A percentile compares a stretch with the other conserved stretches of the same genome.
These are phyloP conservation scores for Aspergillus incahuasiensis DNA, from an alignment of 495 filamentous ascomycete genomes.

Conservation along the genomic window DNA sequence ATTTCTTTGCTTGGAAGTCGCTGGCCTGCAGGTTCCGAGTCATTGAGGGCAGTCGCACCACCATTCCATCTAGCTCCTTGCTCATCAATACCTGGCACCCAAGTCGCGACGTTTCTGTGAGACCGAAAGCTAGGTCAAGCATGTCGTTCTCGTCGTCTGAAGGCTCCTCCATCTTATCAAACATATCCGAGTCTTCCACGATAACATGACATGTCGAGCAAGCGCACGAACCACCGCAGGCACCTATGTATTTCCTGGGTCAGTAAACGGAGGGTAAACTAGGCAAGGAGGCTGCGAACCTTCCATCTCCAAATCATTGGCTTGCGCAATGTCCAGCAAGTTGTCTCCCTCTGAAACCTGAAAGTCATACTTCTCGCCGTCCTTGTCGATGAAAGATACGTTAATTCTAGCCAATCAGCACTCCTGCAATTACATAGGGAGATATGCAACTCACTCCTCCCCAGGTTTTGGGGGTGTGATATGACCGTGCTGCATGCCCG, in stretches of 20 bases:
- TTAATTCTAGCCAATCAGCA: conserved; percentile 57
- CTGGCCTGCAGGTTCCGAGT: conserved; percentile 94
- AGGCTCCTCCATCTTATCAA: conserved; percentile 88
- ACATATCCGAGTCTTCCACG: conserved; percentile 74
- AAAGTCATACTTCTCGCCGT: conserved; percentile 67
- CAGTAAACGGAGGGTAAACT: not conserved
- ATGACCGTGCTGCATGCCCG: conserved; percentile 65
- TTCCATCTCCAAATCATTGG: conserved; percentile 96
- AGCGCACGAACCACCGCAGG: conserved; percentile 92
- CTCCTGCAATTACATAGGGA: not conserved
- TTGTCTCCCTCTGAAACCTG: conserved; percentile 85
- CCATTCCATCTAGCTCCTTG: conserved; percentile 80
- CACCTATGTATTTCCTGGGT: conserved; percentile 45
- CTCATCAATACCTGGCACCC: conserved; percentile 93
- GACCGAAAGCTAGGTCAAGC: conserved; percentile 91
- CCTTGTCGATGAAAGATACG: conserved; percentile 93
- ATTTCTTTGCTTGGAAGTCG: conserved; percentile 62
- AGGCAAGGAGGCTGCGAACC: conserved; percentile 39
- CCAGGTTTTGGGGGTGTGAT: conserved; percentile 80
- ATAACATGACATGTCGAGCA: conserved; percentile 98
- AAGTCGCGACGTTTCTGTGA: conserved; percentile 93
- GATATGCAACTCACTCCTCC: conserved; percentile 69
- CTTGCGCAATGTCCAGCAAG: conserved; percentile 88
- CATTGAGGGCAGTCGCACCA: conserved; percentile 82
- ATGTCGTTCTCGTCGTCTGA: conserved; percentile 99